Percentiles rank a stretch among this genome's conserved stretches.
Conservation (phyloP, 2,329 filamentous ascomycete genomes). For the Microcyclospora pomicola region DNA sequence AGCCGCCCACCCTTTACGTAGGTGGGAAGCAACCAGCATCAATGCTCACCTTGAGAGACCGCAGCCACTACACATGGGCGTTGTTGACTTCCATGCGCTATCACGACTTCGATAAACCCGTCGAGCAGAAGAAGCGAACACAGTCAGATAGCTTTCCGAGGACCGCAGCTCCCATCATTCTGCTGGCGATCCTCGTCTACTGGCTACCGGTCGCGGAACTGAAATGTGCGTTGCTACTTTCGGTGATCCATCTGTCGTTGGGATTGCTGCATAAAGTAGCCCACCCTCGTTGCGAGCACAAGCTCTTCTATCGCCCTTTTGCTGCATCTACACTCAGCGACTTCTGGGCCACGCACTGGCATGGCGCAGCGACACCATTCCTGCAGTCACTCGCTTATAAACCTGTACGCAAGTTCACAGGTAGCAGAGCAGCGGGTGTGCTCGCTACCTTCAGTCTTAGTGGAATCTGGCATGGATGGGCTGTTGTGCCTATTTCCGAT, state of each 20-base stretch:
- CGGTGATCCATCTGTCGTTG: conserved; percentile 6
- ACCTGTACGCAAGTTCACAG: conserved; percentile 3
- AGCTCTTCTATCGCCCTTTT: conserved; percentile 11
- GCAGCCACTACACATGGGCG: conserved; percentile 5
- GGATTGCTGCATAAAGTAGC: conserved; percentile 7
- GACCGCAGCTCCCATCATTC: conserved; percentile 2
- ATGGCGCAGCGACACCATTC: conserved; percentile 6
- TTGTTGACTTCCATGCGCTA: conserved; percentile 10
- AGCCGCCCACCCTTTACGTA: conserved; percentile 5
- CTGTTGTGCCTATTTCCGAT: conserved; percentile 3
- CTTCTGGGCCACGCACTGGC: conserved; percentile 13
- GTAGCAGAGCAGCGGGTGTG: conserved; percentile 5
- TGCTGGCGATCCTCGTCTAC: conserved; percentile 3
- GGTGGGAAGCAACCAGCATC: not conserved
- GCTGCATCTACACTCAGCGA: conserved; percentile 6
- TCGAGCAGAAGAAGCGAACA: conserved; percentile 4
- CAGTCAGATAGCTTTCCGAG: conserved; percentile 1
- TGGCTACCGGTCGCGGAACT: conserved; percentile 2
- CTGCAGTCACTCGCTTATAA: conserved; percentile 8
- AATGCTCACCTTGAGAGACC: not conserved
- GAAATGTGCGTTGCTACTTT: conserved; percentile 5
- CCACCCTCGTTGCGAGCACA: conserved; percentile 5
- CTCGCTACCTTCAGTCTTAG: conserved; percentile 9
- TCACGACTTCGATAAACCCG: conserved; percentile 10
- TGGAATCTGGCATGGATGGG: conserved; percentile 13